Conservation (phyloP, 768 basidiomycete species). For the Termitomyces sp. region DNA sequence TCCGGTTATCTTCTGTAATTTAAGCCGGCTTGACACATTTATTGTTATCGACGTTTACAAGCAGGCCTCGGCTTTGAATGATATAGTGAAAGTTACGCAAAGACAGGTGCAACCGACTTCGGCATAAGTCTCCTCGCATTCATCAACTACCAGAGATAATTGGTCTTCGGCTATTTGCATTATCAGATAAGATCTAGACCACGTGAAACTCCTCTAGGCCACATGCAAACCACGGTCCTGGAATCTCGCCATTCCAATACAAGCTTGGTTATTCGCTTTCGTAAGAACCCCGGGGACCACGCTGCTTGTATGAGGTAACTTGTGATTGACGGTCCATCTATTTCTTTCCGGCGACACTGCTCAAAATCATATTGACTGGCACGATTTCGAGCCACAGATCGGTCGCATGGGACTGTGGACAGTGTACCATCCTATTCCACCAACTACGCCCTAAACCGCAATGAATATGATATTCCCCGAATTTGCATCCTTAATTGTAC, state of each 20-base stretch:
- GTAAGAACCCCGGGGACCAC: background rate
- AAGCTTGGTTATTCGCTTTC: background rate
- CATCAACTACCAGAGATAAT: too few relatives aligned
- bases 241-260: background rate
- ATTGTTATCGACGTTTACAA: background rate
- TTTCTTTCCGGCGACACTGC: background rate
- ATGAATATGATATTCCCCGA: constrained; percentile 8
- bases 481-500: background rate
- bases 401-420: background rate
- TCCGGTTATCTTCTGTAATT: background rate
- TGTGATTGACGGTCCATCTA: background rate
- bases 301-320: background rate
- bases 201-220: background rate
- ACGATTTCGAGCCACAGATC: background rate
- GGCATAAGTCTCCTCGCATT: too few relatives aligned
- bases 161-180: background rate
- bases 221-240: background rate
- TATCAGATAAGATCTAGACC: background rate
- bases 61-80: background rate
- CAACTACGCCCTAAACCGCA: background rate
- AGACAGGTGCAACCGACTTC: too few relatives aligned
- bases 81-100: too few relatives aligned
- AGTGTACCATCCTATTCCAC: background rate
- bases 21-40: background rate
- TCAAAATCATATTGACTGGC: background rate